phyloP scores from a whole-genome alignment of 2,329 filamentous ascomycete species.

The Esteya vermicola region DNA sequence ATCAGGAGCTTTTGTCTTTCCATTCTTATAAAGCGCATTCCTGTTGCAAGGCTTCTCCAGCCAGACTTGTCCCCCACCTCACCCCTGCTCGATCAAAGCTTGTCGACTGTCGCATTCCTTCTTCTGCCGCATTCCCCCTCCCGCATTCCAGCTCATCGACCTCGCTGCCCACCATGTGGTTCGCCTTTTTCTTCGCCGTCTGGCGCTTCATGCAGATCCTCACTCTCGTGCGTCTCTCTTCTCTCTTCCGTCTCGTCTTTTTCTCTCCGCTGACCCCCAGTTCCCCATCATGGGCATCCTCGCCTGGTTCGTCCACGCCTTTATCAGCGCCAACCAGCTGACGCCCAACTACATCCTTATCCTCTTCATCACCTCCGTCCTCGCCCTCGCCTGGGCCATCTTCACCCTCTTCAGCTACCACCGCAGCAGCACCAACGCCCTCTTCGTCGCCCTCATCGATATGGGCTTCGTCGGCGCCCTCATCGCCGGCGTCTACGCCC shows the following conservation, averaged over 20 bases:
- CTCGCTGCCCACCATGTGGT: constrained; percentile 48
- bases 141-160: constrained; percentile 49
- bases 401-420: constrained; percentile 54
- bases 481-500: constrained; percentile 46
- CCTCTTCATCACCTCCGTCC: constrained; percentile 52
- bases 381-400: constrained; percentile 49
- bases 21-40: no score
- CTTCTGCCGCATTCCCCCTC: constrained; percentile 24
- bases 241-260: background rate
- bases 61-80: no score
- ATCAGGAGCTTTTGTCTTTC: no score
- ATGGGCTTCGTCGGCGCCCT: constrained; percentile 48
- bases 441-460: constrained; percentile 46
- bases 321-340: constrained; percentile 38
- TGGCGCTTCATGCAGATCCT: no score
- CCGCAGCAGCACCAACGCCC: constrained; percentile 44
- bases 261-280: constrained; percentile 19
- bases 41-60: no score
- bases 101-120: background rate
- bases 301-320: constrained; percentile 50
- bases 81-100: no score
- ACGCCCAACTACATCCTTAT: constrained; percentile 50
- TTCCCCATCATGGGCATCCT: constrained; percentile 54
- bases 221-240: background rate
- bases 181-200: constrained; percentile 7